Base-by-base conservation (phyloP, 306 rosid genomes). In the Citrullus amarus region DNA sequence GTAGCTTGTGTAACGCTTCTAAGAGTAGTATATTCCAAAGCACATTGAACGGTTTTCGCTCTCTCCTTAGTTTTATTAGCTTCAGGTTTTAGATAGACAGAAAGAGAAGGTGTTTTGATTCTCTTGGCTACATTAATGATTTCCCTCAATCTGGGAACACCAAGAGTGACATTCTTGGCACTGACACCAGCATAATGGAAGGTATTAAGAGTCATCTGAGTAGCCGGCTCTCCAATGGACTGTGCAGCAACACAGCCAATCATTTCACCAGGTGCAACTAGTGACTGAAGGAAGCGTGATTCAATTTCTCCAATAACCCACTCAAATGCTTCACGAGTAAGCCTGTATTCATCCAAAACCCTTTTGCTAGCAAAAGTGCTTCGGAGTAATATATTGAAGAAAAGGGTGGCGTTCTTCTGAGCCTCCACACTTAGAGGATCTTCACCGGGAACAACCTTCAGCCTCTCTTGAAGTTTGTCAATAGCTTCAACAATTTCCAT, bases 181-280 rank as follows among this genome's bases (percentile, higher is more conserved):
- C 99, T 95, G 59, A 95, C 99, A 91, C 99, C 99, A 80, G 99
- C 99, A 84, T 91, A 95, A 53, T 95, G 99, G 84, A 95, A 95
- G 72, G 99, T 95, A 88, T 95, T 95, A n/a, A 95, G 93, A 68
- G 99, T 95, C 99, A 95, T 95, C 91, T 95, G 99, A 78, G 99
- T 95, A 28, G 99, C 99, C 65, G 99, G 99, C 66, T 95, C 97
- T 78, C 99, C 99, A 76, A 95, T 95, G 61, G 97, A 95, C 72
- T 95, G 99, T 50, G 99, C 99, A 68, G 99, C 99, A 48, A 95
- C 96, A 66, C 97, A 92, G 60, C 99, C 99, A 83, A 95, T 95
- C 99, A 95, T 95, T 86, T 95, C 99, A 8, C 99, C 99, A 50
- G 97, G 96, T 34, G 97, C 99, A 44, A 95, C 99, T 67, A 92